Evolutionary conservation across 345 rosid genomes (phyloP).

Genomic region (Gossypium herbaceum): DNA sequence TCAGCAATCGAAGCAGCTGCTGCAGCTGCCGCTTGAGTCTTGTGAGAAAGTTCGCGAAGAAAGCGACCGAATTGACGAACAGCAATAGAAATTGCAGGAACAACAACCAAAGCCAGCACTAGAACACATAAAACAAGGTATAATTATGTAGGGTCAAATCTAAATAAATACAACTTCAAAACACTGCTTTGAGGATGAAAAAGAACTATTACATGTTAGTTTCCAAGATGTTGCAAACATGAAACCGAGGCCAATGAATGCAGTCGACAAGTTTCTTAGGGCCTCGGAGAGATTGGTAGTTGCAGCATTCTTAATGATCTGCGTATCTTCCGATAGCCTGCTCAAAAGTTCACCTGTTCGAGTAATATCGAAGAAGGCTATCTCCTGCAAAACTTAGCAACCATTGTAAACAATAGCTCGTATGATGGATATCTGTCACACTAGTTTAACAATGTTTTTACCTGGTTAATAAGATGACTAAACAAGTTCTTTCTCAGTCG

Average conservation of each 20-base stretch:
- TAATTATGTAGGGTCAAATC: neutral
- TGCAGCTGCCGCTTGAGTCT: slow-evolving; percentile 96
- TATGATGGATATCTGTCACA: neutral
- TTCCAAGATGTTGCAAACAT: slow-evolving; percentile 69
- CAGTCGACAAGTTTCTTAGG: slow-evolving; percentile 52
- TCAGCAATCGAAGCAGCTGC: slow-evolving; percentile 95
- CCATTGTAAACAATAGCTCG: neutral
- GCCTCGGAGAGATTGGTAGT: slow-evolving; percentile 65
- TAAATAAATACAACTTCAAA: neutral
- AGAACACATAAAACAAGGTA: neutral
- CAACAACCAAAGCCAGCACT: slow-evolving; percentile 90
- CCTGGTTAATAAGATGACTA: slow-evolving; percentile 56
- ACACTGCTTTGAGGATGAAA: neutral
- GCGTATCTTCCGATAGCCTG: slow-evolving; percentile 63
- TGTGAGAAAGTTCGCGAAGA: slow-evolving; percentile 88
- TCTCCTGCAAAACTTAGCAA: slow-evolving; percentile 35
- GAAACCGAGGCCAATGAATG: slow-evolving; percentile 53
- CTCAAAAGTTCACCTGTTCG: slow-evolving; percentile 66
- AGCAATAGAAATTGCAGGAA: slow-evolving; percentile 71
- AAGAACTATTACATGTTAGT: slow-evolving; percentile 41
- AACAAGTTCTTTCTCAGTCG: slow-evolving; percentile 55
- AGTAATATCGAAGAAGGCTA: slow-evolving; percentile 61
- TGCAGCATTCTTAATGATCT: slow-evolving; percentile 68
- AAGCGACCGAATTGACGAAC: slow-evolving; percentile 73
- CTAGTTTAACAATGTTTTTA: slow-evolving; percentile 2